Evolutionary conservation across 106 monocot species (phyloP).

Genomic region (Platanthera guangdongensis): DNA sequence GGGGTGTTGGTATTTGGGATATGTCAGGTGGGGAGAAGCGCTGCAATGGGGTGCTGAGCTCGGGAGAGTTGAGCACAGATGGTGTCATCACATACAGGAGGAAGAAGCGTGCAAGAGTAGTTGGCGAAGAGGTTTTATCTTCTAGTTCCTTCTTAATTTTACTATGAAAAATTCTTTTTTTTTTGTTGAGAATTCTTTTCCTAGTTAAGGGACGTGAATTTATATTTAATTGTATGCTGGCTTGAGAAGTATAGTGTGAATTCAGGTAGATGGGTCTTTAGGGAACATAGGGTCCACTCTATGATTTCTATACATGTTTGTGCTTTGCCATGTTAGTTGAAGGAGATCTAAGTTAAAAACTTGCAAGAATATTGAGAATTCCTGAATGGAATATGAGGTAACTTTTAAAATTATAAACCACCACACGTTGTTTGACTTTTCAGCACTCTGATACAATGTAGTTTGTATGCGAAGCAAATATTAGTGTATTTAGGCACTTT

Average conservation of each 20-base stretch:
- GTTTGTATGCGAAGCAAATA: not conserved
- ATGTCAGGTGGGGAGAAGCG: conserved; percentile 12
- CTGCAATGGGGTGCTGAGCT: conserved; percentile 10
- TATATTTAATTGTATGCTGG: not conserved
- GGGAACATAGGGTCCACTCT: not conserved
- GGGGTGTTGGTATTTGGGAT: not conserved
- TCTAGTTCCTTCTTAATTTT: not conserved
- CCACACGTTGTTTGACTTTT: not conserved
- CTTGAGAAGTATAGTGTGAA: not conserved
- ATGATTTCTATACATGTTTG: not conserved
- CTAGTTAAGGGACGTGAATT: not conserved
- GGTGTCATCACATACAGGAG: conserved; percentile 19
- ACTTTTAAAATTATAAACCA: not conserved
- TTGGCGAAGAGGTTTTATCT: not conserved
- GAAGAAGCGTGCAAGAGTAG: conserved; percentile 11
- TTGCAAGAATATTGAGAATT: not conserved
- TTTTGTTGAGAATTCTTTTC: not conserved
- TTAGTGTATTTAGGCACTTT: not conserved
- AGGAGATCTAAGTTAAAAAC: not conserved
- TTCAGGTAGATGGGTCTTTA: not conserved
- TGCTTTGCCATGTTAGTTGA: not conserved
- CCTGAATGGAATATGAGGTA: not conserved
- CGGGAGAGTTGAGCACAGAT: conserved; percentile 10
- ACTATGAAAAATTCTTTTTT: not conserved
- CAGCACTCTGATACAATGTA: not conserved